phyloP scores from a whole-genome alignment of 169 alveolate genomes.

The Cryptosporidium parvum region DNA sequence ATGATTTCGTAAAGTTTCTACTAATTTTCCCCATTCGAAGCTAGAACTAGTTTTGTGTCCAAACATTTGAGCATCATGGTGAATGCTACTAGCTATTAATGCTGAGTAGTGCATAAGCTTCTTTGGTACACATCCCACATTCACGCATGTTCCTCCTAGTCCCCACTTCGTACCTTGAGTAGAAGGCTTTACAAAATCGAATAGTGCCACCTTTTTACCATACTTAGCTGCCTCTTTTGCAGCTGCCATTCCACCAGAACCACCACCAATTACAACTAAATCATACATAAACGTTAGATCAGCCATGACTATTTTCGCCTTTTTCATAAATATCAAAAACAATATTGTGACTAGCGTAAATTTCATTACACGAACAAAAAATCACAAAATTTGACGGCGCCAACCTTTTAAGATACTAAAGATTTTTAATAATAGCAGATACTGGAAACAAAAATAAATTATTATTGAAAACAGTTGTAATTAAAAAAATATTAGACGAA shows the following conservation, averaged over 20 bases:
- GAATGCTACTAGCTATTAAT: constrained; percentile 84
- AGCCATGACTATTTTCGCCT: constrained; percentile 28
- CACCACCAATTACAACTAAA: constrained; percentile 92
- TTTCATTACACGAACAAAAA: background rate
- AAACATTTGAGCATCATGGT: constrained; percentile 80
- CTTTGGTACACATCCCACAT: constrained; percentile 99
- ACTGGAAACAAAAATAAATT: background rate
- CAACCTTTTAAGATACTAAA: background rate
- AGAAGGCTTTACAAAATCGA: constrained; percentile 96
- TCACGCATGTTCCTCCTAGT: constrained; percentile 98
- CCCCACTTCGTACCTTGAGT: constrained; percentile 97
- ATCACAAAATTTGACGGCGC: background rate
- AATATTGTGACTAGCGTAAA: background rate
- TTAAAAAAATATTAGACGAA: too few species aligned
- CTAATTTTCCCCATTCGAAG: constrained; percentile 89
- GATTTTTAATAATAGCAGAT: background rate
- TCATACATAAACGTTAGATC: constrained; percentile 79
- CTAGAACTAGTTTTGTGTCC: constrained; percentile 77
- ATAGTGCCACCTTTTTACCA: constrained; percentile 93
- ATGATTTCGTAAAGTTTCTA: constrained; percentile 90
- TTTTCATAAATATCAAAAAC: background rate
- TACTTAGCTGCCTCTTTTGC: constrained; percentile 94
- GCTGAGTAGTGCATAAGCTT: constrained; percentile 98
- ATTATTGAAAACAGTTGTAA: background rate
- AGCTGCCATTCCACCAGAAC: constrained; percentile 93